Evolutionary conservation across 768 basidiomycete species (phyloP), one percentile per base, ranked within the genome.

Genomic region (Amanita jacksonii): DNA sequence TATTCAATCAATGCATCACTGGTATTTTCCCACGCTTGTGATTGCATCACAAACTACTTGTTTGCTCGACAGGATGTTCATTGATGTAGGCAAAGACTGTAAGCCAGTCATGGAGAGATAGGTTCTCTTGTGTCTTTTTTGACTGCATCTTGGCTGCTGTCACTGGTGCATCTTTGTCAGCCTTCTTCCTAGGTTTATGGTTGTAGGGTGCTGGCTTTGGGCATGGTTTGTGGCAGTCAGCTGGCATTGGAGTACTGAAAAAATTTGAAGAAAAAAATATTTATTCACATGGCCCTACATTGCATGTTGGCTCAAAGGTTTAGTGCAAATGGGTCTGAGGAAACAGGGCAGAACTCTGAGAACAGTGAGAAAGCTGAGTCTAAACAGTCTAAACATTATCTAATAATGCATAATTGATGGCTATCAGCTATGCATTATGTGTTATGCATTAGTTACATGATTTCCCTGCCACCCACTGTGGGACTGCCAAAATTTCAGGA

Each of bases 81-180:
- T 58, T 51, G 23, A 55, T 34, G 33, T 22, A 59, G 8, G 22
- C 33, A 35, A 53, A 53, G 25, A 60, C 52, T 3, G 48, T 44
- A 5, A 58, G 13, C 58, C 58, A 60, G 30, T 60, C 54, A 38
- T 47, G 16, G 6, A 51, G 42, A 4, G 57, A 58, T 22, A 60
- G 57, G 25, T 57, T 43, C 8, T 39, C 13, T 31, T 37, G 31
- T 15, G 18, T 32, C 9, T 13, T 41, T 24, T 4, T 22, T 36
- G 22, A 33, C 25, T n/a, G 43, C 10, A 8, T 39, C 37, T 3
- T 9, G 13, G 54, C 54, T 9, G 52, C 31, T 2, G 54, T 55
- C 28, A 28, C 37, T 10, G 47, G 48, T 12, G 13, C 46, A 32
- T 43, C 35, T 23, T 38, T 38, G 5, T 23, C 34, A 8, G 16